phyloP scores from a whole-genome alignment of 1,139 yeast genomes.

The Sugiyamaella xylanicola region DNA sequence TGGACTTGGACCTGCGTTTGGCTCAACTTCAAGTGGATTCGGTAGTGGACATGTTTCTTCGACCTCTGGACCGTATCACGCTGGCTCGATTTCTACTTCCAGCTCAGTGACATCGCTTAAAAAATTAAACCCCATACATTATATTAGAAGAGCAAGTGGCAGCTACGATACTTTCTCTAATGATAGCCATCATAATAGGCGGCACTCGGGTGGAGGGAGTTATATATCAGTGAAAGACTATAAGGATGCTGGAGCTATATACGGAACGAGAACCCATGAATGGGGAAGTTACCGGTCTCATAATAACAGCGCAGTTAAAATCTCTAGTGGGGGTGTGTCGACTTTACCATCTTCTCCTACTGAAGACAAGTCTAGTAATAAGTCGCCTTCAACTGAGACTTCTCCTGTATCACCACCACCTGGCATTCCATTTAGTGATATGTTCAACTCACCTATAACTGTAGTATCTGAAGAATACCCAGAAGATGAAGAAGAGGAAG shows the following conservation, averaged over 20 bases:
- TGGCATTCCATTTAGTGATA: neutral
- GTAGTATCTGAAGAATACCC: constrained; percentile 7
- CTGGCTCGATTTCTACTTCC: constrained; percentile 8
- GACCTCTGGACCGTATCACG: neutral
- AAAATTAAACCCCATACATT: constrained; percentile 36
- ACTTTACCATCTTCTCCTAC: neutral
- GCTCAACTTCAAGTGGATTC: neutral
- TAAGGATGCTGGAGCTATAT: constrained; percentile 39
- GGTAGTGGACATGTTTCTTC: neutral
- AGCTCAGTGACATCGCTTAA: constrained; percentile 29
- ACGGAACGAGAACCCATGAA: constrained; percentile 42
- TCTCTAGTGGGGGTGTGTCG: neutral
- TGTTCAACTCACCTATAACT: constrained; percentile 5
- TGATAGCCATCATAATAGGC: constrained; percentile 11
- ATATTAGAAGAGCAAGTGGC: constrained; percentile 27
- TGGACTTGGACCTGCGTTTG: neutral
- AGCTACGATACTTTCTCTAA: constrained; percentile 18
- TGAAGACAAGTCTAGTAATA: neutral
- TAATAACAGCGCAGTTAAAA: neutral
- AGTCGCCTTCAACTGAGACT: neutral
- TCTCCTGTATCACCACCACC: constrained; percentile 2
- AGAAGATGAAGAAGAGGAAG: constrained; percentile 1
- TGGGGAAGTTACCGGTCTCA: constrained; percentile 33
- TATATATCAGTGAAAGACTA: constrained; percentile 28
- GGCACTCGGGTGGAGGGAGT: constrained; percentile 19